Base-by-base conservation (phyloP, 2,329 filamentous ascomycete genomes). In the Ustulina deusta region DNA sequence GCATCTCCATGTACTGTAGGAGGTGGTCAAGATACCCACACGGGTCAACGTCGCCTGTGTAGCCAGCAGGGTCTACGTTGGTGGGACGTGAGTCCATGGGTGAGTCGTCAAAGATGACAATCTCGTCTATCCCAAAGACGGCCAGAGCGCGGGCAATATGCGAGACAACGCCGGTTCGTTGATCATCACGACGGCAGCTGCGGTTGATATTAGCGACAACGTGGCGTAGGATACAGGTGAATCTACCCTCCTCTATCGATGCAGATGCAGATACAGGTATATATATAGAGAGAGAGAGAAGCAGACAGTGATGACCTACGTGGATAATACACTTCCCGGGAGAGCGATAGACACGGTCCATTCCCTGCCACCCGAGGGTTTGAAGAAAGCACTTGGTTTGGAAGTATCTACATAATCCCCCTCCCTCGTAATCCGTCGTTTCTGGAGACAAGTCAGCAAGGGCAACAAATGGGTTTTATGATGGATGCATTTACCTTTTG, bases 81-180 rank as follows among this genome's bases (percentile, higher is more conserved):
- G 79, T 78, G 34, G 83, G 81, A 36, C 85, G 84, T 36, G 82
- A 75, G 15, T 83, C 80, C 6, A 74, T 57, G 1, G 85, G 84
- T 40, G 84, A 84, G 79, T 97, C 93, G 76, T 95, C 89, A 78
- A 92, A 97, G 62, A 97, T 83, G 58, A 97, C 85, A 34, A 97
- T 85, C 80, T 97, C 93, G 77, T 97, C 93, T 72, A 97, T 86
- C 75, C 88, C 91, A 81, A 96, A 97, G 70, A 97, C 90, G 69
- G 92, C 91, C 59, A 93, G 86, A 38, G 93, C 92, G 61, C 93
- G 91, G 6, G 93, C 93, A 61, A 97, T 90, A 71, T 91, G 90
- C 7, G 89, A 92, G 1, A 90, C 91, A 55, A 92, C 84, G 55
- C 86, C 85, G 40, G 91, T 93, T 77, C 93, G 91, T 76, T 93